A percentile compares a stretch with the other conserved stretches of the same genome.
Evolutionary conservation across 73 alveolate genomes (phyloP).

Genomic region (Blepharisma stoltei): DNA sequence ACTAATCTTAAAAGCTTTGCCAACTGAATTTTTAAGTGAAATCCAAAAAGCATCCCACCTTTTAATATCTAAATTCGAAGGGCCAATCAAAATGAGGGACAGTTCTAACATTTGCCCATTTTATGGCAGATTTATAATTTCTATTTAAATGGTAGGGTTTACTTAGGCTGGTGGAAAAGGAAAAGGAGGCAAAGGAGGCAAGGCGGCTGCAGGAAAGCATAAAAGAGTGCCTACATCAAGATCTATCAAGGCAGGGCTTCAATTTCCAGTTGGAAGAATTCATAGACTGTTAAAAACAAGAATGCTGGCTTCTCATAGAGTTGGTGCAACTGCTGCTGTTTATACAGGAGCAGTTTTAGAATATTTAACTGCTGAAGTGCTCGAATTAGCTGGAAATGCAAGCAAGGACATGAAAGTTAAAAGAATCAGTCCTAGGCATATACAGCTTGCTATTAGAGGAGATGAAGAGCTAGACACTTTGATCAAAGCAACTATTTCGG

Average conservation of each 20-base stretch:
- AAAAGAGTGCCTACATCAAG: slow-evolving; percentile 94
- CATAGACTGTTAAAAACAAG: slow-evolving; percentile 92
- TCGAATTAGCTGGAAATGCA: slow-evolving; percentile 99
- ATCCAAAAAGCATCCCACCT: too few species aligned
- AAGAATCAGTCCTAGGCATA: slow-evolving; percentile 95
- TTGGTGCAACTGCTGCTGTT: slow-evolving; percentile 99
- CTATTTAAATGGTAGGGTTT: slow-evolving; percentile 32
- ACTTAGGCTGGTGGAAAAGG: slow-evolving; percentile 83
- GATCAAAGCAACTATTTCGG: slow-evolving; percentile 98
- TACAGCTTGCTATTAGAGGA: slow-evolving; percentile 97
- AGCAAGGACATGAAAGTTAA: slow-evolving; percentile 94
- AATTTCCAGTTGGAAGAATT: slow-evolving; percentile 98
- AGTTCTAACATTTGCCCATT: too few species aligned
- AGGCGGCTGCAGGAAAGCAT: slow-evolving; percentile 66
- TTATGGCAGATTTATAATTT: too few species aligned
- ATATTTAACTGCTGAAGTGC: slow-evolving; percentile 97
- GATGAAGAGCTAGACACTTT: slow-evolving; percentile 96
- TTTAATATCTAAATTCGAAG: too few species aligned
- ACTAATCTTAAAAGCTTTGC: too few species aligned
- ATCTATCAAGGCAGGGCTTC: slow-evolving; percentile 93
- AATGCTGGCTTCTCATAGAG: slow-evolving; percentile 86
- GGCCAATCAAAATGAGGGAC: too few species aligned
- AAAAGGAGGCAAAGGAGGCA: slow-evolving; percentile 87
- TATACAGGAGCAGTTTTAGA: slow-evolving; percentile 97
- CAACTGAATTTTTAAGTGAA: too few species aligned